Base-by-base conservation (phyloP, 768 basidiomycete genomes). In the Suillus clintonianus region DNA sequence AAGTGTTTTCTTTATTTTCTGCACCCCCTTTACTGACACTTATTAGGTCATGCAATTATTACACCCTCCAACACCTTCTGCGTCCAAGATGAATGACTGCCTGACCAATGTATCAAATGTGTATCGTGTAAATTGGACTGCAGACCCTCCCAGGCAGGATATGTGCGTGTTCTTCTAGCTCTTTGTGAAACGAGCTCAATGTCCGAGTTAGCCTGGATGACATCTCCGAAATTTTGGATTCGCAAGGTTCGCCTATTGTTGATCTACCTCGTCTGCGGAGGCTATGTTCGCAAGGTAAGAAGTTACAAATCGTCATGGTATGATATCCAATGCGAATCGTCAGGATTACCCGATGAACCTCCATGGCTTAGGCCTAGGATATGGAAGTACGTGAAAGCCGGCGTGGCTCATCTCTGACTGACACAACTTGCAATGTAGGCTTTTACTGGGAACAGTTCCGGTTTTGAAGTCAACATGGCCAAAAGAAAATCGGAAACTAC, bases 271-370 rank as follows among this genome's bases (percentile, higher is more conserved):
- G 76, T 55, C 76, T 93, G 58, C 84, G 87, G 22, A 75, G 74
- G 62, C 72, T 91, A 37, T 90, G 89, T 71, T 73, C 81, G 34
- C 83, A 81, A 66, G 91, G 91, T 91, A 77, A 48, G 81, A 27
- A 42, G 2, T 17, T 30, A 27, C 5, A 42, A 57, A 41, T 57
- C 17, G 3, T 13, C 27, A 19, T 13, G 17, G 11, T 27, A 3
- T 14, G 17, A 41, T 41, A 41, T 57, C 39, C 4, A 19, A 27
- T 22, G 24, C 11, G 27, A 41, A 27, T 13, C 17, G 19, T 36
- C 64, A 92, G 91, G 91, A 63, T 83, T 92, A 53, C 89, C 91
- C 56, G 85, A 90, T 67, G 82, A 89, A 68, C 91, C 91, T 48
- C 76, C 82, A 5, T 92, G 90, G 89, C 79, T 92, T 66, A 83